phyloP scores from a whole-genome alignment of 2,329 filamentous ascomycete species.

The Trichoderma sp. region DNA sequence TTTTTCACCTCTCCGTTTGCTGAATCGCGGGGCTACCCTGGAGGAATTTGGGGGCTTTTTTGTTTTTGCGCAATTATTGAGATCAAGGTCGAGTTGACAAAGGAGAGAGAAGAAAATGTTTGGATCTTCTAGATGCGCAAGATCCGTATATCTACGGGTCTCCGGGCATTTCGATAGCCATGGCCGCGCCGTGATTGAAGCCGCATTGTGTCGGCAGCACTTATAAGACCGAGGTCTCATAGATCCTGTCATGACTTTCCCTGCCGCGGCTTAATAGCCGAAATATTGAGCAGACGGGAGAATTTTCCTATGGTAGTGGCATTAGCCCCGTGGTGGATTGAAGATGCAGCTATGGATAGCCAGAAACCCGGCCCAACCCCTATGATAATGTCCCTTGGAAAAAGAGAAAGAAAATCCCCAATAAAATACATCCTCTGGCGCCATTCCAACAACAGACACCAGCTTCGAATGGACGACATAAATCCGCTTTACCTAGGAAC shows the following conservation, averaged over 20 bases:
- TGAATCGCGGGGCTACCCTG: neutral
- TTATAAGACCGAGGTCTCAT: slow-evolving; percentile 5
- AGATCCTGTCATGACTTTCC: neutral
- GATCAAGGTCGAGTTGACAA: neutral
- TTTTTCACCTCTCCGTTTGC: neutral
- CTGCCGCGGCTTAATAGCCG: neutral
- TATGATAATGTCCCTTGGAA: neutral
- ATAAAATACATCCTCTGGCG: neutral
- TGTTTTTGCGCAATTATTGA: neutral
- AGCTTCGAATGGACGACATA: neutral
- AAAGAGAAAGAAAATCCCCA: neutral
- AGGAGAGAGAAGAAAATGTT: too few relatives aligned
- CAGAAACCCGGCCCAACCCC: neutral
- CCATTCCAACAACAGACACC: neutral
- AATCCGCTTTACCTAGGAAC: neutral
- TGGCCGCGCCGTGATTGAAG: neutral
- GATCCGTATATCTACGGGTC: neutral
- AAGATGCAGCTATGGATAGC: neutral
- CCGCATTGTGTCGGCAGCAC: neutral
- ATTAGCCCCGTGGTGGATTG: neutral
- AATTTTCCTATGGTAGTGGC: neutral
- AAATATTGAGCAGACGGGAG: neutral
- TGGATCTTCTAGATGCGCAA: neutral
- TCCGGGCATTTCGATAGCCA: neutral
- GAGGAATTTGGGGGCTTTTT: neutral